Base-by-base conservation (phyloP, 805 yeast genomes). In the Wickerhamomyces chambardii region DNA sequence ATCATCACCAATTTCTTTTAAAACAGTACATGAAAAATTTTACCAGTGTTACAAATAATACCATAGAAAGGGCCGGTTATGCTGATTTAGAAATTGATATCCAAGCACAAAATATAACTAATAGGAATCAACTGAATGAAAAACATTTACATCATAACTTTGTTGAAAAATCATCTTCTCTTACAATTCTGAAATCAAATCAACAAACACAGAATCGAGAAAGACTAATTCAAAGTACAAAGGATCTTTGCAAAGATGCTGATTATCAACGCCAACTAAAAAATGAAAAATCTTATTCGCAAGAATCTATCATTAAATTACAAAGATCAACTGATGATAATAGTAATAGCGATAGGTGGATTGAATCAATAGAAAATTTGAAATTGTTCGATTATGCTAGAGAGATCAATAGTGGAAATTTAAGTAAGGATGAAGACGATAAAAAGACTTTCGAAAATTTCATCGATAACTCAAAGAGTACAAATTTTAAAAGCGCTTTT, bases 61-160 rank as follows among this genome's bases (percentile, higher is more conserved):
- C 11, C 4, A 47, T 59, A 38, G 68, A 71, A 1, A 58, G 94
- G 38, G 70, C 76, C 35, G 82, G 87, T 0, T 63, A 73, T 39
- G 65, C 80, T 5, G 58, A 78, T 9, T 50, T 86, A 5, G 97
- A 90, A 51, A 49, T 87, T 12, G 97, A 90, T 53, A 58, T 80
- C 1, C 45, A 64, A 6, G 78, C 86, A 0, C 66, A 61, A n/a
- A 59, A 68, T 53, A 80, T 90, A 11, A 24, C 58, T 8, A 87
- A 89, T 50, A 56, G 87, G 17, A 35, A 46, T 1, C 58, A 58
- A 0, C 31, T 78, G 9, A 46, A 44, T 4, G 68, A 66, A 37
- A 49, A 76, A 24, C 60, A 69, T 35, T 43, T 74, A 5, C 87
- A 81, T 48, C 55, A 64, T 37, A 63, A 66, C 35, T 70, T 78